Conservation (phyloP, 2,329 filamentous ascomycete species). For the Botrytis medusae region DNA sequence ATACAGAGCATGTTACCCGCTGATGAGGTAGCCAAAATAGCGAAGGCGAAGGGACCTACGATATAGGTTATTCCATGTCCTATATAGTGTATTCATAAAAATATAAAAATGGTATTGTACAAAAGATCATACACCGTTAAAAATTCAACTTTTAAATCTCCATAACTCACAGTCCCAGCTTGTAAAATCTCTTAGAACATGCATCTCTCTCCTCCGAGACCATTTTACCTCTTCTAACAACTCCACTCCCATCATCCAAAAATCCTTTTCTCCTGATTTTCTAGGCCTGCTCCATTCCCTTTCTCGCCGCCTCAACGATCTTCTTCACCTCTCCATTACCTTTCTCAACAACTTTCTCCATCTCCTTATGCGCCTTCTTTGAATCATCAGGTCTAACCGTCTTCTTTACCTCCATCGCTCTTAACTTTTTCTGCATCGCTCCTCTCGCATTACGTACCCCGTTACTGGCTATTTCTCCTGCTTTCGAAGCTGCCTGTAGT, state of each 20-base stretch:
- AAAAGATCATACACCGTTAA: slow-evolving; percentile 22
- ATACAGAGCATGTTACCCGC: slow-evolving; percentile 34
- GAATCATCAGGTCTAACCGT: slow-evolving; percentile 42
- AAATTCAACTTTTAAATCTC: slow-evolving; percentile 5
- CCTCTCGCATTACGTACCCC: slow-evolving; percentile 39
- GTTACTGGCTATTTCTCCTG: slow-evolving; percentile 37
- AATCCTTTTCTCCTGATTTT: background rate
- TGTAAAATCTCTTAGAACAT: background rate
- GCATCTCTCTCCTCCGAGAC: background rate
- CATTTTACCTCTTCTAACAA: background rate
- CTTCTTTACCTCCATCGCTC: slow-evolving; percentile 40
- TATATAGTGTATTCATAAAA: slow-evolving; percentile 22
- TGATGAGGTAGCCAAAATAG: slow-evolving; percentile 4
- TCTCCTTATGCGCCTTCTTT: slow-evolving; percentile 43
- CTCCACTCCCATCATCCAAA: background rate
- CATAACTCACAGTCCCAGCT: background rate
- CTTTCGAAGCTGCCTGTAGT: slow-evolving; percentile 37
- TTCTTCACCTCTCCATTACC: slow-evolving; percentile 40
- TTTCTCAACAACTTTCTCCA: slow-evolving; percentile 43
- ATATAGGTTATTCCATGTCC: slow-evolving; percentile 21
- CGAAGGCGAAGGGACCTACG: background rate
- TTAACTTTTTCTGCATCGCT: slow-evolving; percentile 42
- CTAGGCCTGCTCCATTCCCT: slow-evolving; percentile 39
- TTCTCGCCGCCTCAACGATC: slow-evolving; percentile 41
- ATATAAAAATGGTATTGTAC: slow-evolving; percentile 25